phyloP scores from a whole-genome alignment of 129 eudicot species.

The Helianthus tuberosus region DNA sequence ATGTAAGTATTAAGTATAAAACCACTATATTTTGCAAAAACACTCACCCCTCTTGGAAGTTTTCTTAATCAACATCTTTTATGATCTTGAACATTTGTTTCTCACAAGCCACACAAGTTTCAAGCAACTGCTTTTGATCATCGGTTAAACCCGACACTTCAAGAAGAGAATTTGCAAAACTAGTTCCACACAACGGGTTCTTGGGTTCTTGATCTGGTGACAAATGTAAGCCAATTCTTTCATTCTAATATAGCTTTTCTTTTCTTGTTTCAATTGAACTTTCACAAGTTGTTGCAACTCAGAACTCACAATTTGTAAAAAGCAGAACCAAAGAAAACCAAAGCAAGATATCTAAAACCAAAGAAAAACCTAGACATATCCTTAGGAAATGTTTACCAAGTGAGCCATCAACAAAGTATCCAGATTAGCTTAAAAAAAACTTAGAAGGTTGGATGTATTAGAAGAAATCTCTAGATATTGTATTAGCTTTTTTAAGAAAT shows the following conservation, averaged over 20 bases:
- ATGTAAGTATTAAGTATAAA: too few relatives aligned
- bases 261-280: constrained; percentile 70
- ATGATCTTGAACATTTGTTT: constrained; percentile 77
- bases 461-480: too few relatives aligned
- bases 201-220: constrained; percentile 72
- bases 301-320: constrained; percentile 78
- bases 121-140: constrained; percentile 68
- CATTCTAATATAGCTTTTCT: constrained; percentile 51
- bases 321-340: constrained; percentile 74
- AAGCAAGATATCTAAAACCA: too few relatives aligned
- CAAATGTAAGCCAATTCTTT: constrained; percentile 79
- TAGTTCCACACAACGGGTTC: constrained; percentile 73
- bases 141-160: constrained; percentile 63
- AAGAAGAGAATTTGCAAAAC: constrained; percentile 65
- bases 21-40: constrained; percentile 3
- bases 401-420: too few relatives aligned
- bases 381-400: too few relatives aligned
- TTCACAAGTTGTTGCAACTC: constrained; percentile 65
- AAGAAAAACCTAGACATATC: too few relatives aligned
- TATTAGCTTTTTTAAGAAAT: too few relatives aligned
- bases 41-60: constrained; percentile 74
- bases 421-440: too few relatives aligned
- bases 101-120: constrained; percentile 73
- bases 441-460: too few relatives aligned
- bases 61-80: constrained; percentile 71